phyloP scores from a whole-genome alignment of 139 green algal species.

The Coelastrella sp. region DNA sequence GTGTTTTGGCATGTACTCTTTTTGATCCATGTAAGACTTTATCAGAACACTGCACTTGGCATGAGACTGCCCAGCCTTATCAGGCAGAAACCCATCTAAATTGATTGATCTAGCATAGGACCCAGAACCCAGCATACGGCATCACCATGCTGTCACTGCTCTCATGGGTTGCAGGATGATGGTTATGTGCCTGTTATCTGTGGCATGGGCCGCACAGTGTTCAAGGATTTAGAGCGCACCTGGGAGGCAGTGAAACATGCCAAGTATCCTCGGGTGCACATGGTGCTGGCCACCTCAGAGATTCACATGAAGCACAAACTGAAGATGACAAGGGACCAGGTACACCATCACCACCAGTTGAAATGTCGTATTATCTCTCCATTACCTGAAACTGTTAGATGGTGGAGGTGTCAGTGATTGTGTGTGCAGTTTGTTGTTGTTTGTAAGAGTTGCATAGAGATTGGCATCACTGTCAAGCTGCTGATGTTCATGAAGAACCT shows the following conservation, averaged over 20 bases:
- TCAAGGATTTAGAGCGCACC: slow-evolving; percentile 83
- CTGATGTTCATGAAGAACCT: too few species aligned
- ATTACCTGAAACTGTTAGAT: too few species aligned
- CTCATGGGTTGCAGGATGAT: background rate
- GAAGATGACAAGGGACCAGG: slow-evolving; percentile 86
- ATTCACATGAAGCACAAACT: slow-evolving; percentile 98
- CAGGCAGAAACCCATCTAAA: background rate
- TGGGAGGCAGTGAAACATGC: slow-evolving; percentile 92
- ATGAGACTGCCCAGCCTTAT: background rate
- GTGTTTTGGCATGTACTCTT: background rate
- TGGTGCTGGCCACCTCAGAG: slow-evolving; percentile 94
- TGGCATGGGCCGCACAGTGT: slow-evolving; percentile 84
- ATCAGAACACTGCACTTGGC: background rate
- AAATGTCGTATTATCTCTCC: too few species aligned
- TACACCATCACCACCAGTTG: slow-evolving; percentile 10
- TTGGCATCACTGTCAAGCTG: too few species aligned
- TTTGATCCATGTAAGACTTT: background rate
- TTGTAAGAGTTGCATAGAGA: too few species aligned
- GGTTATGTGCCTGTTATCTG: slow-evolving; percentile 80
- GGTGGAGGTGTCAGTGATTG: too few species aligned
- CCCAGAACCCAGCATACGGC: background rate
- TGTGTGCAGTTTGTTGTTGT: too few species aligned
- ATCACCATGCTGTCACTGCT: background rate
- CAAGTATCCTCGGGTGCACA: slow-evolving; percentile 92
- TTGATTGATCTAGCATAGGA: background rate